Percentiles rank a stretch among this genome's conserved stretches.
Evolutionary conservation across 768 basidiomycete species (phyloP).

Genomic region (Leucocoprinus birnbaumii): DNA sequence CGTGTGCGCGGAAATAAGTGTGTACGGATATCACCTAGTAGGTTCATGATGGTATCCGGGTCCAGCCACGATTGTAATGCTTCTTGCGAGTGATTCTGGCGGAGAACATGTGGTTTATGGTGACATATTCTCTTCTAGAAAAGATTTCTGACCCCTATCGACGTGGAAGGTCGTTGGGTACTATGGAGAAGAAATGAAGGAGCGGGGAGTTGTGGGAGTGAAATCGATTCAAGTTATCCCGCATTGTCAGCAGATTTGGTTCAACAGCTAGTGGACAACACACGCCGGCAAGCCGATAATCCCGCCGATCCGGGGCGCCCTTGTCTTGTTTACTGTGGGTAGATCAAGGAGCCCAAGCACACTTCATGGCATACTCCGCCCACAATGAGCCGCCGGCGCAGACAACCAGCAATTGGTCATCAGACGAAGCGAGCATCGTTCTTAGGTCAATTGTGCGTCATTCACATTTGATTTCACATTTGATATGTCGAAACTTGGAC

Average conservation of each 20-base stretch:
- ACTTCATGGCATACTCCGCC: no score
- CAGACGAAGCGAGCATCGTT: no score
- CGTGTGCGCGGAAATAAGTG: constrained; percentile 1
- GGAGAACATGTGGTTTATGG: neutral
- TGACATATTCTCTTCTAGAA: no score
- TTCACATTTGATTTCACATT: no score
- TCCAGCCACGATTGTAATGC: neutral
- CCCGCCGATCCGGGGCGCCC: constrained; percentile 2
- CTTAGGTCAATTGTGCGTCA: no score
- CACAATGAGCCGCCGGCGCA: no score
- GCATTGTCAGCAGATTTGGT: neutral
- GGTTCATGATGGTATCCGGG: neutral
- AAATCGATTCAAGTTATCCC: neutral
- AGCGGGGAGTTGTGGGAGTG: neutral
- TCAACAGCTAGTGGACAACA: neutral
- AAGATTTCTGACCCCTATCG: no score
- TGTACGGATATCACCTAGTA: neutral
- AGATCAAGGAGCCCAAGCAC: neutral
- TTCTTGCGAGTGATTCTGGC: neutral
- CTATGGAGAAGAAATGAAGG: no score
- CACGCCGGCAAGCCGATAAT: constrained; percentile 3
- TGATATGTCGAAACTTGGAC: no score
- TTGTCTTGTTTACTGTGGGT: neutral
- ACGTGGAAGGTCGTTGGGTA: no score
- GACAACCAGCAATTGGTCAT: no score